Base-by-base conservation (phyloP, 345 rosid genomes). In the Isatis tinctoria region DNA sequence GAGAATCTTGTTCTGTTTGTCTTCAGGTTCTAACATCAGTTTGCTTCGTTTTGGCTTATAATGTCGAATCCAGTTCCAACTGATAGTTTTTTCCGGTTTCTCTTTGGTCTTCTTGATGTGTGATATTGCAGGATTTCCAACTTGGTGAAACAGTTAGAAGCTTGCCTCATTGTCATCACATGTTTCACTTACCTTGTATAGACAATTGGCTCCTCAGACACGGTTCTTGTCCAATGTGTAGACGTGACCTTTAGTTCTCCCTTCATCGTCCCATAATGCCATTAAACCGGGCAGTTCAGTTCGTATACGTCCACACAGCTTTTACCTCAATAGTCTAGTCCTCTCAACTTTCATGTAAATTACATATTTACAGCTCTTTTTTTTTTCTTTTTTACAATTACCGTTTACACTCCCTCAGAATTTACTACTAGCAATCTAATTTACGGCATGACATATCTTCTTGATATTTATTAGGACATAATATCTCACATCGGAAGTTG, bases 171-270 rank as follows among this genome's bases (percentile, higher is more conserved):
- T 95, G 99, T 75, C 97, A 92, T 77, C 98, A 88, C 87, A 83
- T 92, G 97, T 95, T 95, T 81, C 99, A 95, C 77, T 85, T 87
- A 44, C 92, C 93, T 10, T 90, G 99, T 88, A 95, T 90, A 72
- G 97, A 95, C 80, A 90, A 87, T 78, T 95, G 99, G 99, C 92
- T 95, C 45, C 83, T 85, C 3, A 82, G 81, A 69, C 97, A 90
- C 43, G 92, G 86, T 24, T 95, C 97, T 43, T 95, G 96, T 75
- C 99, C 99, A 0, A 67, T 95, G 39, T 95, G 99, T 85, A 89
- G 97, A 81, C 82, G 97, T 77, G 92, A 92, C 79, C 87, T 92
- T 69, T 92, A 76, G 83, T 67, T 47, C 35, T 35, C 49, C 36
- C 37, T 18, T 22, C 56, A 49, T 28, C 58, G n/a, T n/a, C n/a